Percentiles rank a stretch among this genome's conserved stretches.
Evolutionary conservation across 1,284 basidiomycete genomes (phyloP).

Genomic region (Paramarasmius palmivorus): DNA sequence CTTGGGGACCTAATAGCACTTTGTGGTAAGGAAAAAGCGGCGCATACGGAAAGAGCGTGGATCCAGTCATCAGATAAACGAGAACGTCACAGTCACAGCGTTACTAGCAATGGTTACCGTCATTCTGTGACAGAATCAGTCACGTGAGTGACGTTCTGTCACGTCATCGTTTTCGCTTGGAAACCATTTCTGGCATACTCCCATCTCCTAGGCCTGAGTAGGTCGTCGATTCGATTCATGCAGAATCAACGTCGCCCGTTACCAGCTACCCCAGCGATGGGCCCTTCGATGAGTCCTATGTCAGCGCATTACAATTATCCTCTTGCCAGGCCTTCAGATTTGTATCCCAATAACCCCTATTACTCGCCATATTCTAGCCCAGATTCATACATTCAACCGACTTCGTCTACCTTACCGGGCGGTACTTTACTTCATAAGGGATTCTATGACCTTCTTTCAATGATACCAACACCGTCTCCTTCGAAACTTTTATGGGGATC

Average conservation of each 20-base stretch:
- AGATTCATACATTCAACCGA: constrained; percentile 40
- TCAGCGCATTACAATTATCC: constrained; percentile 24
- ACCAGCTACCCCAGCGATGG: constrained; percentile 38
- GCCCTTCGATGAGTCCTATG: constrained; percentile 19
- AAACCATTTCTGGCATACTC: too few species aligned
- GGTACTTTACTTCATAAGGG: constrained; percentile 81
- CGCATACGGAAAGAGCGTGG: too few species aligned
- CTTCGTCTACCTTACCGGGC: constrained; percentile 51
- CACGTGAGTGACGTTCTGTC: too few species aligned
- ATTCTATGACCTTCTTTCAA: constrained; percentile 84
- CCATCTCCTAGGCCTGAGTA: too few species aligned
- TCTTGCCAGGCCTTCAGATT: constrained; percentile 29
- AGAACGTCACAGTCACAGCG: too few species aligned
- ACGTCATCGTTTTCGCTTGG: too few species aligned
- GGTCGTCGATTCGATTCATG: background rate
- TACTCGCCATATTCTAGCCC: constrained; percentile 46
- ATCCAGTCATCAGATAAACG: too few species aligned
- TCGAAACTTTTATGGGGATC: constrained; percentile 63
- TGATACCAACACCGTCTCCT: constrained; percentile 71
- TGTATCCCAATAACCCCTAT: constrained; percentile 47
- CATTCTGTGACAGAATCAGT: too few species aligned
- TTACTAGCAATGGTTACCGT: too few species aligned
- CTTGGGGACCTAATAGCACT: too few species aligned
- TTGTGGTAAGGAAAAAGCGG: too few species aligned
- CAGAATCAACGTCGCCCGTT: constrained; percentile 36